phyloP scores from a whole-genome alignment of 73 alveolate species.

The Symbiodinium natans region DNA sequence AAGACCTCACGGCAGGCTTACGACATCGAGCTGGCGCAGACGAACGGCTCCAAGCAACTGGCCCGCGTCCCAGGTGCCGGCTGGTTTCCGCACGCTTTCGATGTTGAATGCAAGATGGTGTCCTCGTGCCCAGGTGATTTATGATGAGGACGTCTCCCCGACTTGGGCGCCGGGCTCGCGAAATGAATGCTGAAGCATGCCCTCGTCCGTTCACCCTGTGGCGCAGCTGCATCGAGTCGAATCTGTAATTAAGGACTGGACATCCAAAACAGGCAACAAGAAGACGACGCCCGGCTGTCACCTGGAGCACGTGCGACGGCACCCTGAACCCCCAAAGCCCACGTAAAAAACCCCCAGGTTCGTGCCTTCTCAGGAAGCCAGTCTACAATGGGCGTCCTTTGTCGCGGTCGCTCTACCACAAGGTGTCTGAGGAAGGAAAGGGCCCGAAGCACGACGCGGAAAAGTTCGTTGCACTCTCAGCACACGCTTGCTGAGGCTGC shows the following conservation, averaged over 20 bases:
- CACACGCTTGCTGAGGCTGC: too few relatives aligned
- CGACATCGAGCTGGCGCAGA: not conserved
- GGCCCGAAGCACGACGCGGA: conserved; percentile 50
- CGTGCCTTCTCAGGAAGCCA: conserved; percentile 45
- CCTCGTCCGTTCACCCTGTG: too few relatives aligned
- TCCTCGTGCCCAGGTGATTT: too few relatives aligned
- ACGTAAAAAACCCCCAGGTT: too few relatives aligned
- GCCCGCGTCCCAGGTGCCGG: not conserved
- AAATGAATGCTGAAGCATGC: too few relatives aligned
- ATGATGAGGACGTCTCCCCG: conserved; percentile 32
- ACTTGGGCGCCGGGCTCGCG: conserved; percentile 38
- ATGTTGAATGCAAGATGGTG: too few relatives aligned
- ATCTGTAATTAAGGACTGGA: conserved; percentile 65
- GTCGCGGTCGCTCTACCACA: conserved; percentile 77
- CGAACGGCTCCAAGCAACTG: not conserved
- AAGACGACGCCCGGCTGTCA: too few relatives aligned
- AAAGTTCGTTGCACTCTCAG: conserved; percentile 25
- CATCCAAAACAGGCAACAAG: conserved; percentile 79
- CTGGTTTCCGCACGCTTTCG: too few relatives aligned
- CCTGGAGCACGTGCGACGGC: too few relatives aligned
- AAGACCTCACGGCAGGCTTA: not conserved
- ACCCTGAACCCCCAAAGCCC: too few relatives aligned
- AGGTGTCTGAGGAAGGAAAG: conserved; percentile 28
- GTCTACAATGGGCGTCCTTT: conserved; percentile 72
- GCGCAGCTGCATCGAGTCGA: too few relatives aligned